A percentile compares a stretch with the other conserved stretches of the same genome.
Conservation (phyloP, 768 basidiomycete species). For the Trametes cubensis region DNA sequence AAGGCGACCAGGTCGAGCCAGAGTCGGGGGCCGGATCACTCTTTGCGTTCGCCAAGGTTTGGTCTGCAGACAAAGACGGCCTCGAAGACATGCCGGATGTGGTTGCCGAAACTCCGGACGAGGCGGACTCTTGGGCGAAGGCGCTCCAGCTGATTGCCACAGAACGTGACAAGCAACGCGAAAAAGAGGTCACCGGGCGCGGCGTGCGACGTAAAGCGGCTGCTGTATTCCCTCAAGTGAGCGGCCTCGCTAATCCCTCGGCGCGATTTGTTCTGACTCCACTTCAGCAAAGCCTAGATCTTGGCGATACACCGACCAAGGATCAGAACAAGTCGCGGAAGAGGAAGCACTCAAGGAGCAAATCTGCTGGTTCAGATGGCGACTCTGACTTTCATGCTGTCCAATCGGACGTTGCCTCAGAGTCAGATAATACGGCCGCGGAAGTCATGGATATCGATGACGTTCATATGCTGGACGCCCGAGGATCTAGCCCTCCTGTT, state of each 20-base stretch:
- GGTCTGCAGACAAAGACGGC: conserved; percentile 77
- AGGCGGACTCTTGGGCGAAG: conserved; percentile 81
- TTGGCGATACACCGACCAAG: conserved; percentile 43
- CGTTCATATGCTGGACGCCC: conserved; percentile 6
- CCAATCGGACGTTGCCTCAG: conserved; percentile 30
- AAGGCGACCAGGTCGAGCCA: conserved; percentile 55
- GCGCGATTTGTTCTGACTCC: conserved; percentile 3
- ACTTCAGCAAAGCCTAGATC: conserved; percentile 33
- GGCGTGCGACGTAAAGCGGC: conserved; percentile 76
- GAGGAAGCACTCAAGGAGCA: conserved; percentile 36
- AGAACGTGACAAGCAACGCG: conserved; percentile 49
- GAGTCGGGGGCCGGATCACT: conserved; percentile 45
- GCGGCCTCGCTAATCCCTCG: neutral
- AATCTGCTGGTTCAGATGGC: conserved; percentile 36
- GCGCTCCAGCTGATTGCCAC: conserved; percentile 56
- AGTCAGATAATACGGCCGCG: conserved; percentile 17
- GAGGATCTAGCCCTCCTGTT: neutral
- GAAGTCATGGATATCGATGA: conserved; percentile 18
- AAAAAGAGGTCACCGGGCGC: conserved; percentile 64
- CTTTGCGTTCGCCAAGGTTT: conserved; percentile 91
- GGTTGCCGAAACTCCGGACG: conserved; percentile 43
- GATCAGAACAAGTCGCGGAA: conserved; percentile 31
- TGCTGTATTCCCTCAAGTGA: conserved; percentile 46
- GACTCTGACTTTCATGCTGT: conserved; percentile 45
- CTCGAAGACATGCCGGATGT: conserved; percentile 69